Percentiles rank a stretch among this genome's conserved stretches.
Evolutionary conservation across 202 grass and related monocot genomes (phyloP).

Genomic region (Panicum hallii): DNA sequence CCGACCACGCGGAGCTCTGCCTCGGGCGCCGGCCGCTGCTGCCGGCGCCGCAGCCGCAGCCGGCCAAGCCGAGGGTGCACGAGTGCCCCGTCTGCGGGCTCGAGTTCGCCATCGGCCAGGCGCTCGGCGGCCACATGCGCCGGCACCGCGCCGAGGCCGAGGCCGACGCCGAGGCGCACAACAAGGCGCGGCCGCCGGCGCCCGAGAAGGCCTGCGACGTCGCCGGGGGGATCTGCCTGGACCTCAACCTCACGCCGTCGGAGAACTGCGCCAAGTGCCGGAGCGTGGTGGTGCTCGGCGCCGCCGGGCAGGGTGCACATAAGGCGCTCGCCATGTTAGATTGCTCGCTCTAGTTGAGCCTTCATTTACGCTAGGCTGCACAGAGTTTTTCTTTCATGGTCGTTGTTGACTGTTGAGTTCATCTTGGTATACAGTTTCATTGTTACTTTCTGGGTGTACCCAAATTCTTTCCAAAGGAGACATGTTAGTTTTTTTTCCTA

Average conservation of each 20-base stretch:
- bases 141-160: constrained; percentile 66
- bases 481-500: background rate
- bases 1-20: constrained; percentile 18
- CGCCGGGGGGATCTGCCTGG: constrained; percentile 61
- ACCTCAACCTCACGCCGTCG: constrained; percentile 84
- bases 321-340: constrained; percentile 76
- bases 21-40: background rate
- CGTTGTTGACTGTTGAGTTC: constrained; percentile 5
- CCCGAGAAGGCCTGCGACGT: constrained; percentile 41
- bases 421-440: constrained; percentile 23
- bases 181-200: background rate
- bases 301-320: constrained; percentile 45
- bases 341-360: constrained; percentile 57
- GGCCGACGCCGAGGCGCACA: background rate
- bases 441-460: constrained; percentile 11
- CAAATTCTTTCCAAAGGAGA: background rate
- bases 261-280: constrained; percentile 74
- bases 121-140: constrained; percentile 89
- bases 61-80: constrained; percentile 62
- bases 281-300: constrained; percentile 41
- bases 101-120: constrained; percentile 82
- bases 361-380: background rate
- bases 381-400: constrained; percentile 4
- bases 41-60: background rate
- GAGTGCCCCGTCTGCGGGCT: constrained; percentile 81